These are phyloP conservation scores for Dendrocalamus latiflorus DNA, from an alignment of 202 grass and related monocot genomes.

Conservation along the genomic window DNA sequence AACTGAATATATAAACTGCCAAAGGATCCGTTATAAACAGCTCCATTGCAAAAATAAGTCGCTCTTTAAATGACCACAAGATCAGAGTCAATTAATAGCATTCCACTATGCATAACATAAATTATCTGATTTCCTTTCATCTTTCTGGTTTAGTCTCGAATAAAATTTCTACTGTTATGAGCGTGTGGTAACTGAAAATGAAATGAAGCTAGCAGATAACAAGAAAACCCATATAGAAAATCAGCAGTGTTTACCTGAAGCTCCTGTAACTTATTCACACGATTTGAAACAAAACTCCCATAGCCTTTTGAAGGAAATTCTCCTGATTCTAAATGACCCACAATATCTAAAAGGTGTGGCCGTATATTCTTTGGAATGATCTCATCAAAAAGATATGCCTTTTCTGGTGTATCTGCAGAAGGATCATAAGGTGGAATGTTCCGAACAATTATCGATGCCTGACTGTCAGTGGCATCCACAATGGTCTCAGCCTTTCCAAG, in stretches of 20 bases:
- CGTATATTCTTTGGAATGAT: slow-evolving; percentile 75
- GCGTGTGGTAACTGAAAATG: not conserved
- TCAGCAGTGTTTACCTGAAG: slow-evolving; percentile 46
- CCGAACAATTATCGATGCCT: slow-evolving; percentile 20
- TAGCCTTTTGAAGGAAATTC: slow-evolving; percentile 55
- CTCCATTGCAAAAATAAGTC: too few relatives aligned
- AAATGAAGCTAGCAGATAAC: not conserved
- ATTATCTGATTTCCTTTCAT: not conserved
- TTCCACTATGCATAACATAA: too few relatives aligned
- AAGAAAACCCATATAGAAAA: not conserved
- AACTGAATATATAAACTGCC: not conserved
- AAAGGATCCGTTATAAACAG: not conserved
- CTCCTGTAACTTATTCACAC: slow-evolving; percentile 52
- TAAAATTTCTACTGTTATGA: not conserved
- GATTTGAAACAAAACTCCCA: slow-evolving; percentile 79
- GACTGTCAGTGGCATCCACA: slow-evolving; percentile 27
- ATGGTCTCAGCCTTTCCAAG: slow-evolving; percentile 14
- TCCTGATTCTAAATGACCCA: slow-evolving; percentile 42
- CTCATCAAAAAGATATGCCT: slow-evolving; percentile 62
- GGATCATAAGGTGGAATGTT: slow-evolving; percentile 90
- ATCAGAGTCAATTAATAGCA: too few relatives aligned
- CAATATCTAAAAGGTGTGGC: slow-evolving; percentile 58
- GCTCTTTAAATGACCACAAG: too few relatives aligned
- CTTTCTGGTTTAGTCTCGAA: not conserved
- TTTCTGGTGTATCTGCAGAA: slow-evolving; percentile 63